Base-by-base conservation (phyloP, 169 alveolate genomes). In the Plasmodium vivax region DNA sequence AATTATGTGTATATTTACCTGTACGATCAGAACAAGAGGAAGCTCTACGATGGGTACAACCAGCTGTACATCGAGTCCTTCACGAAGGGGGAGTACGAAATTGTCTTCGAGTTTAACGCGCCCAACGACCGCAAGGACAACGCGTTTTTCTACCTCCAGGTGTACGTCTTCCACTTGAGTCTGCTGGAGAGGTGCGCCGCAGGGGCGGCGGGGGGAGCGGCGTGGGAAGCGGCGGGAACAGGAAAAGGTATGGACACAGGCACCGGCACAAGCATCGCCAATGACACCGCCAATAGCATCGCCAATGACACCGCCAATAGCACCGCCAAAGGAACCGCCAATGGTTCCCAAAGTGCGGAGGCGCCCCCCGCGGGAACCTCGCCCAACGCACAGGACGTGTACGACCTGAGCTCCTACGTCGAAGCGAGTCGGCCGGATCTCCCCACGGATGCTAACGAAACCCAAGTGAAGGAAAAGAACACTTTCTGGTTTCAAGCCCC, bases 21-120 rank as follows among this genome's bases (percentile, higher is more conserved):
- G 71, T 14, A 75, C n/a, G 73, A 79, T 77, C 30, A 71, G 45
- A 54, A 84, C 19, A n/a, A 16, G 4, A 77, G 51, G 1, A 87
- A 87, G 23, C 16, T 87, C 4, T 54, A 87, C 56, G 93, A 87
- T 14, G 93, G 85, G 30, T 87, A 87, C 68, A 75, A 87, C 3
- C 87, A 87, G 38, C n/a, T 75, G 7, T 87, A 87, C 71, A 54
- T 87, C 10, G 93, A 87, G 45, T 87, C 93, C 1, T 87, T 87
- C 45, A 79, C 85, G 3, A 79, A 51, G 41, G 93, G 93, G 6
- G 93, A 87, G 45, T 87, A 87, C 81, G 87, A 87, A 30, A 36
- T 87, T 16, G 47, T 87, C 0, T 32, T 87, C 5, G 73, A 87
- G 32, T 87, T 87, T 75, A 87, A 87, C 34, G 19, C 72, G 2